Conservation (phyloP, 352 stramenopile genomes). For the Blastocystis sp. region DNA sequence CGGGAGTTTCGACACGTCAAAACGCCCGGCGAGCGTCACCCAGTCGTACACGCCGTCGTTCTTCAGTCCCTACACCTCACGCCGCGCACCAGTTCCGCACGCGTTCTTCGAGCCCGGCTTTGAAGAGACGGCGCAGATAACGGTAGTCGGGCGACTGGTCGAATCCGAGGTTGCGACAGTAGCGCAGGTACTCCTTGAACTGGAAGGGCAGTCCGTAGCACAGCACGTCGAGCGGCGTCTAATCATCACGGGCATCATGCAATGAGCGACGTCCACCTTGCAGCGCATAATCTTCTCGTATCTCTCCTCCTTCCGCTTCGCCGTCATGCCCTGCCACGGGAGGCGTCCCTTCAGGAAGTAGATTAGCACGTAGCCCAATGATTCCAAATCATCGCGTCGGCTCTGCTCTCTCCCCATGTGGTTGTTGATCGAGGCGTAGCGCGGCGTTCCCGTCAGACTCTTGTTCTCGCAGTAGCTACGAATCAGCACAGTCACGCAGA, state of each 20-base stretch:
- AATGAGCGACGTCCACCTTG: conserved; percentile 80
- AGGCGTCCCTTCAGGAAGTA: conserved; percentile 89
- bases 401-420: conserved; percentile 90
- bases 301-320: conserved; percentile 93
- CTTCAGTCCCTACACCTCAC: conserved; percentile 2
- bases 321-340: conserved; percentile 91
- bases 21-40: conserved; percentile 4
- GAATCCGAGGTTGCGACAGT: conserved; percentile 89
- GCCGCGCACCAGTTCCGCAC: not conserved
- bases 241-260: not conserved
- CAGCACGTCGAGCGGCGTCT: conserved; percentile 76
- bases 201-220: conserved; percentile 78
- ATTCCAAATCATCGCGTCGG: conserved; percentile 89
- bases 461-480: conserved; percentile 84
- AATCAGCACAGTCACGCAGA: not conserved
- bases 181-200: conserved; percentile 79
- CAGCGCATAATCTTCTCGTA: conserved; percentile 92
- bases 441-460: conserved; percentile 89
- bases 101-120: conserved; percentile 75
- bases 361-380: conserved; percentile 90
- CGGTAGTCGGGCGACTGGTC: conserved; percentile 91
- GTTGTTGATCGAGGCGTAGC: conserved; percentile 91
- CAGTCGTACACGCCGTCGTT: conserved; percentile 70
- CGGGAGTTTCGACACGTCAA: conserved; percentile 33
- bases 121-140: conserved; percentile 87